These are phyloP conservation scores for Vigna unguiculata DNA, from an alignment of 306 rosid genomes.

Conservation along the genomic window DNA sequence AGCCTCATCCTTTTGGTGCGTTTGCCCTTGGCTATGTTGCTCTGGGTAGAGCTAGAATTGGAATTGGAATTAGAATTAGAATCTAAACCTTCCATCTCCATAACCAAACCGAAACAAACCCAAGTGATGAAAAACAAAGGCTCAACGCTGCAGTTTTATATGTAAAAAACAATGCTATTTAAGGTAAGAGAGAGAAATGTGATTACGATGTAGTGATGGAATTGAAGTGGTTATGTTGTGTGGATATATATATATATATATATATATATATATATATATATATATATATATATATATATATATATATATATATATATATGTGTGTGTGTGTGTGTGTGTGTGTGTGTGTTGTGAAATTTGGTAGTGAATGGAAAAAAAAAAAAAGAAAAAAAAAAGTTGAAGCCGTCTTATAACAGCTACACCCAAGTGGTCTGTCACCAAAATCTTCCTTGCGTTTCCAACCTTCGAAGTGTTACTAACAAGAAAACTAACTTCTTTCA, in stretches of 20 bases:
- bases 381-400: slow-evolving; percentile 30
- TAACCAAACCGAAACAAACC: not conserved
- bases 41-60: slow-evolving; percentile 13
- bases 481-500: slow-evolving; percentile 51
- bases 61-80: slow-evolving; percentile 7
- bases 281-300: too few relatives aligned
- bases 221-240: not conserved
- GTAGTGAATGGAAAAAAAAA: slow-evolving; percentile 15
- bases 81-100: slow-evolving; percentile 54
- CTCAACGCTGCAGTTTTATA: not conserved
- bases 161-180: not conserved
- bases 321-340: not conserved
- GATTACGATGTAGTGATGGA: slow-evolving; percentile 34
- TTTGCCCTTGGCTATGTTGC: slow-evolving; percentile 59
- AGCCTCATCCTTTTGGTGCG: slow-evolving; percentile 74
- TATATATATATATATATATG: too few relatives aligned
- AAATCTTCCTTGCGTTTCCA: slow-evolving; percentile 69
- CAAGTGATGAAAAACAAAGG: not conserved
- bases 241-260: too few relatives aligned
- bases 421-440: slow-evolving; percentile 51
- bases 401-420: slow-evolving; percentile 54
- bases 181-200: slow-evolving; percentile 3
- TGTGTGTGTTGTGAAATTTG: not conserved
- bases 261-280: too few relatives aligned
- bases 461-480: slow-evolving; percentile 66